phyloP scores from a whole-genome alignment of 768 basidiomycete species.

The Hypholoma fasciculare region DNA sequence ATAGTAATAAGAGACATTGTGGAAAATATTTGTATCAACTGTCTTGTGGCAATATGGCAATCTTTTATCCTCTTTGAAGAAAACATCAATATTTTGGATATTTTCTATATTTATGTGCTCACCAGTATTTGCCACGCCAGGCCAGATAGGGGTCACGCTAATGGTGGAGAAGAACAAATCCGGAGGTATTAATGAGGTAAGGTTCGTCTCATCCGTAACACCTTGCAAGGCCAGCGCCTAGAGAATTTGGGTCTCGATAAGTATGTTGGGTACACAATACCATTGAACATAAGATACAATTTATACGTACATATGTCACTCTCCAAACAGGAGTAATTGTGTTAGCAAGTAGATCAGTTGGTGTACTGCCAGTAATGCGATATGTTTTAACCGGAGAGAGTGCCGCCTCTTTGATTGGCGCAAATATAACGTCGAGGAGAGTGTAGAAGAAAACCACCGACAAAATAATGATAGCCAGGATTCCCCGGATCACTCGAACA shows the following conservation, averaged over 20 bases:
- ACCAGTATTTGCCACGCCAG: background rate
- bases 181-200: background rate
- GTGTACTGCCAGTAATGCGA: background rate
- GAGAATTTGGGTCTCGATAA: background rate
- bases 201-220: background rate
- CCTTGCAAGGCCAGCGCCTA: background rate
- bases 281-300: background rate
- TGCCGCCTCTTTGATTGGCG: background rate
- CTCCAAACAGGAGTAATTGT: background rate
- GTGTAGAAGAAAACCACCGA: background rate
- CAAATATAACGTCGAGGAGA: background rate
- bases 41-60: background rate
- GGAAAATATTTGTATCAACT: background rate
- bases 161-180: background rate
- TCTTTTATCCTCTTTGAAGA: background rate
- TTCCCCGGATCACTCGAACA: background rate
- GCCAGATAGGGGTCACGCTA: background rate
- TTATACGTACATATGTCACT: background rate
- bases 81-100: background rate
- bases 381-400: background rate
- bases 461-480: background rate
- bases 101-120: background rate
- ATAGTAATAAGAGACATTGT: background rate
- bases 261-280: background rate
- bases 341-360: background rate